These are phyloP conservation scores for Colletotrichum viniferum DNA, from an alignment of 2,329 filamentous ascomycete species.

Conservation along the genomic window DNA sequence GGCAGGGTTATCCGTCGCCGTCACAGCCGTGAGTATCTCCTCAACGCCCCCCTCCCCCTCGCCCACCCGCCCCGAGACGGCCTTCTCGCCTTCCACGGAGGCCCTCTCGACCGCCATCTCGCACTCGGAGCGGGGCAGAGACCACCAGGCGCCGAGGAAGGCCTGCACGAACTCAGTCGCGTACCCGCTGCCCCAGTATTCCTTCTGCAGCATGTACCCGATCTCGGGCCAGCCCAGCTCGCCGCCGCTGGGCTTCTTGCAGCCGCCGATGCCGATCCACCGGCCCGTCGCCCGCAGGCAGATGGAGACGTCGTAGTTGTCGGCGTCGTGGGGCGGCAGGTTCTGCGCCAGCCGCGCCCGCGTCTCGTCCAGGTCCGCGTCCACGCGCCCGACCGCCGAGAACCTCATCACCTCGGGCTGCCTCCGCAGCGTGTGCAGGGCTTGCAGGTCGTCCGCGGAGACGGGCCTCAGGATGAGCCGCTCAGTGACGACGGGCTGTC, in stretches of 20 bases:
- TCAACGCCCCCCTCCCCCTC: background rate
- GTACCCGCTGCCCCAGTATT: slow-evolving; percentile 60
- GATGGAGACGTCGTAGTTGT: slow-evolving; percentile 63
- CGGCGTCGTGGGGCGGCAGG: slow-evolving; percentile 53
- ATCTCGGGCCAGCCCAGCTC: slow-evolving; percentile 60
- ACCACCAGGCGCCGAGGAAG: slow-evolving; percentile 51
- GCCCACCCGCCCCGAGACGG: slow-evolving; percentile 26
- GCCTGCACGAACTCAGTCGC: slow-evolving; percentile 60
- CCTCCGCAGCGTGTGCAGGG: slow-evolving; percentile 56
- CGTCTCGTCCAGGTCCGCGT: slow-evolving; percentile 50
- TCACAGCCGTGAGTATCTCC: slow-evolving; percentile 51
- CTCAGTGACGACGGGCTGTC: slow-evolving; percentile 49
- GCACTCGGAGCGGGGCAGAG: slow-evolving; percentile 49
- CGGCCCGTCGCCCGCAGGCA: slow-evolving; percentile 49
- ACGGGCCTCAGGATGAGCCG: slow-evolving; percentile 61
- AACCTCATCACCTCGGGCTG: slow-evolving; percentile 68
- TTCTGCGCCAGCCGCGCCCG: slow-evolving; percentile 40
- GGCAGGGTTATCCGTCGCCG: slow-evolving; percentile 50
- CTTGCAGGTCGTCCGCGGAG: slow-evolving; percentile 51
- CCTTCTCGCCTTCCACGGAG: slow-evolving; percentile 31
- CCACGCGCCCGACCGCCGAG: slow-evolving; percentile 47
- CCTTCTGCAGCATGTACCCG: slow-evolving; percentile 60
- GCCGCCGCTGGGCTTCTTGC: slow-evolving; percentile 39
- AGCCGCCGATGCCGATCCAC: slow-evolving; percentile 56
- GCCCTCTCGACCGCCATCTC: slow-evolving; percentile 46